Base-by-base conservation (phyloP, 305 asterid species). In the Fraxinus sp. region DNA sequence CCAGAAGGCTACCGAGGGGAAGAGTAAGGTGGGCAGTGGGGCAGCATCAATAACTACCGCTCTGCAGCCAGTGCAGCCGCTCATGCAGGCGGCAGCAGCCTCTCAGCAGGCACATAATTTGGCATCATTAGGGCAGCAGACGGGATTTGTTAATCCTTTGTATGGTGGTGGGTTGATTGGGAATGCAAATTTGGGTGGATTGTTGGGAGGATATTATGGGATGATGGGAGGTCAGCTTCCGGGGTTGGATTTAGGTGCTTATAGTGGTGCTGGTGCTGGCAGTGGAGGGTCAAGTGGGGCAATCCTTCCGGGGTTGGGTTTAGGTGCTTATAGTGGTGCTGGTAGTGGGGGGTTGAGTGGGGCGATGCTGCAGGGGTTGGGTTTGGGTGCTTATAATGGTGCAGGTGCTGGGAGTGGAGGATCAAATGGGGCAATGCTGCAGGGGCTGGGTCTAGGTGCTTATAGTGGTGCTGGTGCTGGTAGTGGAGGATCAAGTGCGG, bases 21-120 rank as follows among this genome's bases (percentile, higher is more conserved):
- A 93, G 84, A 81, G 66, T 37, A 86, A 79, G 37, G 83, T 74
- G 49, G 89, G 83, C 26, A 86, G 93, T 30, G 98, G 98, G 20
- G 93, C 88, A 3, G 92, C 95, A 1, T 92, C 97, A 8, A 93
- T 93, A 79, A 93, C 97, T 0, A 91, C 97, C 0, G 90, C 91
- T 0, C 18, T 90, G 87, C 93, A 91, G 89, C 91, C 93, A 10
- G 82, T 91, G 52, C 95, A 92, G 77, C 92, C 93, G 33, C 91
- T 81, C 76, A 85, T 85, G 88, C 80, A 89, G 84, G 90, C 91
- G 1, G 93, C 92, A 7, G 91, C 85, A 79, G 89, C 90, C 32
- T 44, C 78, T 22, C 91, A 90, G 88, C 90, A 87, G 84, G 85
- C 62, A 70, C 95, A 92, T 86, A 88, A 79, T 76, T 83, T 91